Evolutionary conservation across 176 grass and related monocot genomes (phyloP), one percentile per base, ranked within the genome.

Genomic region (Aegilops tauschii): DNA sequence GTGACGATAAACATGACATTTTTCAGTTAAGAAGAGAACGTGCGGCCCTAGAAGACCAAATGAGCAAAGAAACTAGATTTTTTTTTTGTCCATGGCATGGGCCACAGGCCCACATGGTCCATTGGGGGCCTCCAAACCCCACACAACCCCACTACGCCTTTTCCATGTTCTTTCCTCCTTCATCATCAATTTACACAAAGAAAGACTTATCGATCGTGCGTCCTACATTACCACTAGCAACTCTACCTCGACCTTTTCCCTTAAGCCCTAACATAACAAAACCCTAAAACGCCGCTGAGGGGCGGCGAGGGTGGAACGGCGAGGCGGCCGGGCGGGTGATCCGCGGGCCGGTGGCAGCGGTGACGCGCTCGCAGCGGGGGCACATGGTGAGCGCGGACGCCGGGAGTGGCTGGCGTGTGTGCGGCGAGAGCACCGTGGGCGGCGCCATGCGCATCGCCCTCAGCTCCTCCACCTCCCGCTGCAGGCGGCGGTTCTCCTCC

Each of bases 401-500:
- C 16, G 94, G 97, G 42, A 99, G 89, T 25, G 97, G 90, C 77
- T 93, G 89, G 39, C 90, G 87, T 11, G 97, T 93, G 85, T 99
- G 97, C 61, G 97, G 97, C 16, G 94, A 91, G 85, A 99, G 87
- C 83, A 99, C 90, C 27, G 94, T 96, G 36, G 97, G 97, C 71
- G 97, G 97, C 9, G 92, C 92, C 79, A 94, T 81, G 8, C 97
- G 92, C 65, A 99, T 82, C 5, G 97, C 94, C 35, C 97, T 89
- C 77, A 99, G 92, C 90, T 96, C 92, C 90, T 99, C 97, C 14
- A 99, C 94, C 88, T 99, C 97, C 16, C 92, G 92, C 83, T 94
- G 97, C 30, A 99, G 90, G 1, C 94, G 92, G 30, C 94, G 88
- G 89, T 99, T 99, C 92, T 99, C 97, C 86, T 99, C 92, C n/a